These are phyloP conservation scores for Obba rivulosa DNA, from an alignment of 768 basidiomycete genomes.

Conservation along the genomic window DNA sequence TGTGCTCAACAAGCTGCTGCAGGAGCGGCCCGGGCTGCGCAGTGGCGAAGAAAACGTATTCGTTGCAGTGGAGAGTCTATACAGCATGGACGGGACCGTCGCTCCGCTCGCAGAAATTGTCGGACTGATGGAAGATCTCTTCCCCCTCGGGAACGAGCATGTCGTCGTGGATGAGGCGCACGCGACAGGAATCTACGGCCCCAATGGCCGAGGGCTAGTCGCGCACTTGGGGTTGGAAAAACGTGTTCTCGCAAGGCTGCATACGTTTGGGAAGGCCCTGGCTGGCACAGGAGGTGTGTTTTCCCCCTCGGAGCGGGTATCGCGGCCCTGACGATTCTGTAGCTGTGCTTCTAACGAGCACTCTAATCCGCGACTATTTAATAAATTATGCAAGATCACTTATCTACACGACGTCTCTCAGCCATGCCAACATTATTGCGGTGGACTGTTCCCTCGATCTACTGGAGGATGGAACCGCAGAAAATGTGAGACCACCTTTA, in stretches of 20 bases:
- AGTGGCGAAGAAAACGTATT: constrained; percentile 52
- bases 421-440: constrained; percentile 70
- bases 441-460: constrained; percentile 77
- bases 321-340: neutral
- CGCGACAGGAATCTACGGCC: constrained; percentile 85
- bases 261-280: constrained; percentile 92
- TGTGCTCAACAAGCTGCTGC: constrained; percentile 37
- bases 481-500: constrained; percentile 35
- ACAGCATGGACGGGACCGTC: constrained; percentile 96
- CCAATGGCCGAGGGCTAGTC: constrained; percentile 70
- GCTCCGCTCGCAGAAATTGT: constrained; percentile 68
- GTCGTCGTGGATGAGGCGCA: constrained; percentile 93
- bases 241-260: constrained; percentile 70
- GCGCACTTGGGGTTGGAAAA: constrained; percentile 63
- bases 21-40: constrained; percentile 31
- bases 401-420: constrained; percentile 87
- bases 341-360: constrained; percentile 76
- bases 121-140: constrained; percentile 50
- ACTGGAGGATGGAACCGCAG: constrained; percentile 61
- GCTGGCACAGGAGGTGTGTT: constrained; percentile 81
- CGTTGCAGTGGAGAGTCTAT: constrained; percentile 83
- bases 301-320: neutral
- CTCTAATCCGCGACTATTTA: constrained; percentile 74
- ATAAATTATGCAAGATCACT: constrained; percentile 89
- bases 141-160: constrained; percentile 61